phyloP scores from a whole-genome alignment of 768 basidiomycete species.

The Podaxis mareebaensis region DNA sequence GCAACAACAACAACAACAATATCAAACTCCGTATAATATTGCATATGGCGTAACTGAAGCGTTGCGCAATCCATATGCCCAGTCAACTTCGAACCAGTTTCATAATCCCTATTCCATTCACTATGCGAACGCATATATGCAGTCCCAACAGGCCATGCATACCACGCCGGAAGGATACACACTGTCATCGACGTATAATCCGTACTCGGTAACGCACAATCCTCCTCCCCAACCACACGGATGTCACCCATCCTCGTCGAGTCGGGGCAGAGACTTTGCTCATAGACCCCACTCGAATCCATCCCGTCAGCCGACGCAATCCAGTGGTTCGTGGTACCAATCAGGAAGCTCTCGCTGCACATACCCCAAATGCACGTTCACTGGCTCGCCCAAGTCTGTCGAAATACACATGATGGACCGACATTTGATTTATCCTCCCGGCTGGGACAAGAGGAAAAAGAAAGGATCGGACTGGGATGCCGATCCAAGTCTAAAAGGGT shows the following conservation, averaged over 20 bases:
- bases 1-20: slow-evolving; percentile 8
- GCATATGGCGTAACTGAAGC: neutral
- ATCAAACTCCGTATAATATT: neutral
- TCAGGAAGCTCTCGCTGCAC: slow-evolving; percentile 62
- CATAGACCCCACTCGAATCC: slow-evolving; percentile 7
- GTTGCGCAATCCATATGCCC: slow-evolving; percentile 15
- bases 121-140: slow-evolving; percentile 57
- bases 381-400: slow-evolving; percentile 67
- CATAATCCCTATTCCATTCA: slow-evolving; percentile 42
- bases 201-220: neutral
- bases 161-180: slow-evolving; percentile 11
- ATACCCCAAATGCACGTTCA: slow-evolving; percentile 64
- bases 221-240: neutral
- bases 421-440: slow-evolving; percentile 80
- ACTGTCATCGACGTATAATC: slow-evolving; percentile 13
- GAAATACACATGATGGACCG: slow-evolving; percentile 88
- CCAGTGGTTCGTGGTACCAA: slow-evolving; percentile 54
- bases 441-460: slow-evolving; percentile 59
- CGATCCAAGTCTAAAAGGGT: slow-evolving; percentile 83
- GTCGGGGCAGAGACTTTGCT: slow-evolving; percentile 3
- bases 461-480: slow-evolving; percentile 70
- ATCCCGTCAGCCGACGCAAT: slow-evolving; percentile 11
- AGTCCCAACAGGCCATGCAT: slow-evolving; percentile 23
- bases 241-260: neutral
- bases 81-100: slow-evolving; percentile 21